Percentiles rank a stretch among this genome's conserved stretches.
These are phyloP conservation scores for Zymoseptoria ardabiliae DNA, from an alignment of 2,329 filamentous ascomycete genomes.

Conservation along the genomic window DNA sequence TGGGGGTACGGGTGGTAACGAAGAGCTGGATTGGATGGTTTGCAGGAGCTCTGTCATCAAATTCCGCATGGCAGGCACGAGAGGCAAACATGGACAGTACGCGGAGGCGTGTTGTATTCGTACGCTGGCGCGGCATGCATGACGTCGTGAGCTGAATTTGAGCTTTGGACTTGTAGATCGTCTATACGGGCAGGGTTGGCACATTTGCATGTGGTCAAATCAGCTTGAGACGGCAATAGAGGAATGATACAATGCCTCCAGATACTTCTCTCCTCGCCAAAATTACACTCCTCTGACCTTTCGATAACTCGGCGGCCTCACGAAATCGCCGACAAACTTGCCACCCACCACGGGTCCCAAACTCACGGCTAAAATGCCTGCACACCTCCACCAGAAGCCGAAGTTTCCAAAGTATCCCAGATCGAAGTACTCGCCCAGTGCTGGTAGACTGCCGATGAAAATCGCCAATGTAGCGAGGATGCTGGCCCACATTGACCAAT, in stretches of 20 bases:
- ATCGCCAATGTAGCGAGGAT: slow-evolving; percentile 74
- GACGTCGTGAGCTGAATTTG: too few relatives aligned
- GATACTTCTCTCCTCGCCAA: not conserved
- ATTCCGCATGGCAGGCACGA: too few relatives aligned
- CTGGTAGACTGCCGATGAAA: slow-evolving; percentile 78
- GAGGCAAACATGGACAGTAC: too few relatives aligned
- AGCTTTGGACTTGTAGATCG: too few relatives aligned
- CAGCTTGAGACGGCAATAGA: not conserved
- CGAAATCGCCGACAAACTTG: slow-evolving; percentile 74
- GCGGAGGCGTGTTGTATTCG: too few relatives aligned
- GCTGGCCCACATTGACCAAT: slow-evolving; percentile 79
- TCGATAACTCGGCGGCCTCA: slow-evolving; percentile 88
- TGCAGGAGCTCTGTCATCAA: too few relatives aligned
- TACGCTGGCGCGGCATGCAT: too few relatives aligned
- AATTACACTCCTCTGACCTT: slow-evolving; percentile 55
- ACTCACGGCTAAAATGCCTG: slow-evolving; percentile 70
- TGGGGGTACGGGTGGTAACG: too few relatives aligned
- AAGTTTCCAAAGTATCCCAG: slow-evolving; percentile 68
- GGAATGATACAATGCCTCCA: not conserved
- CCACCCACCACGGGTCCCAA: slow-evolving; percentile 79
- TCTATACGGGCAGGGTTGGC: too few relatives aligned
- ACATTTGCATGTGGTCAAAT: not conserved
- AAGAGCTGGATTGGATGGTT: too few relatives aligned
- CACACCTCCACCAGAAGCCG: slow-evolving; percentile 82
- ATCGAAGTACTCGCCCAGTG: slow-evolving; percentile 85